Evolutionary conservation across 2,329 filamentous ascomycete genomes (phyloP), one percentile per base, ranked within the genome.

Genomic region (Cryphonectria radicalis): DNA sequence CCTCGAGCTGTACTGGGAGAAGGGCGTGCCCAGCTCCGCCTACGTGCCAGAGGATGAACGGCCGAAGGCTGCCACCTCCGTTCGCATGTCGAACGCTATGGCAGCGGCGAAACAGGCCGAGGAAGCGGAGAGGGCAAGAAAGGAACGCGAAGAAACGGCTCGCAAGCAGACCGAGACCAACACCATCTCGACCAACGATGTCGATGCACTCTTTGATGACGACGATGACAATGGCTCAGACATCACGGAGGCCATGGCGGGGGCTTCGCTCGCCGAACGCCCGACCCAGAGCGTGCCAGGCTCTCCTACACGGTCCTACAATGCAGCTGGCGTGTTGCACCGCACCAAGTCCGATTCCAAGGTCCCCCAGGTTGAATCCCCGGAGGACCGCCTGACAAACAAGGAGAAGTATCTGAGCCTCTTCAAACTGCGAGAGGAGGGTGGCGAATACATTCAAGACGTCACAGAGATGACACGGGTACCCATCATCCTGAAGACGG

Each of bases 1-100:
- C 42, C 87, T 99, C 63, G 96, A 99, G 83, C 88, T 99, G 22
- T 99, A 98, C 87, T 99, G 96, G 96, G 96, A 99, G 90, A 99
- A 98, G 89, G 96, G 96, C 63, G 94, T 98, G 10, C 94, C 95
- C 40, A 98, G 95, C 74, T 98, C 95, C 60, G 93, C 95, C 2
- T 99, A 97, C 77, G 92, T 99, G 67, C 96, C 96, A 3, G 96
- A 99, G 79, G 96, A 99, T 79, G 96, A 99, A 85, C 92, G 95
- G 70, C 95, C 95, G 68, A 97, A 96, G 86, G 91, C 92, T 66
- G 91, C 89, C 70, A 88, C 89, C 14, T 92, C 92, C 73, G 89
- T 93, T 76, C 90, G 93, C 74, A 89, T 92, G 70, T 90, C 89
- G 59, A 93, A 93, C 77, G 92, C 93, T 67, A 89, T 91, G 67